Evolutionary conservation across 2,329 filamentous ascomycete species (phyloP).

Genomic region (Xylariomycetidae sp.): DNA sequence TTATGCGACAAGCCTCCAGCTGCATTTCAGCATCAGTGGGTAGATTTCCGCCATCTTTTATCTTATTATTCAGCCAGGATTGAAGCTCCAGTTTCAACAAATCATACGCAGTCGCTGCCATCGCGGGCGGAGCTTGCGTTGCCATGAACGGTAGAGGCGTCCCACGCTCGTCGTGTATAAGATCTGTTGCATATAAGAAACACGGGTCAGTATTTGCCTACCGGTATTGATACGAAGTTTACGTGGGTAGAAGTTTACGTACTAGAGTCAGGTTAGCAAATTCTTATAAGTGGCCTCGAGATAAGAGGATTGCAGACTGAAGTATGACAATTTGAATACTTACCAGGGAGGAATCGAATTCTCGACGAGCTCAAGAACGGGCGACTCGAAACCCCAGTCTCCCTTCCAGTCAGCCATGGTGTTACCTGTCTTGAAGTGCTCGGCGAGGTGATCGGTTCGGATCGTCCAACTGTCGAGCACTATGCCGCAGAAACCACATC

Average conservation of each 20-base stretch:
- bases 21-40: constrained; percentile 51
- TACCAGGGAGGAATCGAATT: constrained; percentile 63
- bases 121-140: constrained; percentile 36
- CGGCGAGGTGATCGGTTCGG: constrained; percentile 59
- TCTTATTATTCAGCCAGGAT: constrained; percentile 44
- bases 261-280: too few relatives aligned
- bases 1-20: constrained; percentile 54
- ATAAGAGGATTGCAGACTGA: constrained; percentile 34
- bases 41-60: constrained; percentile 33
- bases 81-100: constrained; percentile 54
- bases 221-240: too few relatives aligned
- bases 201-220: too few relatives aligned
- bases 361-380: constrained; percentile 59
- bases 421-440: constrained; percentile 62
- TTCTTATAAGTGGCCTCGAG: too few relatives aligned
- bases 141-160: constrained; percentile 51
- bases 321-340: constrained; percentile 30
- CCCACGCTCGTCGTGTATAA: constrained; percentile 60
- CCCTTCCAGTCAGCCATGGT: constrained; percentile 68
- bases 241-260: too few relatives aligned
- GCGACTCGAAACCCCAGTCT: constrained; percentile 62
- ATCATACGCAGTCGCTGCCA: constrained; percentile 56
- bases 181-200: constrained; percentile 48
- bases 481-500: constrained; percentile 62
- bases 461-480: constrained; percentile 58